Base-by-base conservation (phyloP, 306 rosid genomes). In the Neltuma alba region DNA sequence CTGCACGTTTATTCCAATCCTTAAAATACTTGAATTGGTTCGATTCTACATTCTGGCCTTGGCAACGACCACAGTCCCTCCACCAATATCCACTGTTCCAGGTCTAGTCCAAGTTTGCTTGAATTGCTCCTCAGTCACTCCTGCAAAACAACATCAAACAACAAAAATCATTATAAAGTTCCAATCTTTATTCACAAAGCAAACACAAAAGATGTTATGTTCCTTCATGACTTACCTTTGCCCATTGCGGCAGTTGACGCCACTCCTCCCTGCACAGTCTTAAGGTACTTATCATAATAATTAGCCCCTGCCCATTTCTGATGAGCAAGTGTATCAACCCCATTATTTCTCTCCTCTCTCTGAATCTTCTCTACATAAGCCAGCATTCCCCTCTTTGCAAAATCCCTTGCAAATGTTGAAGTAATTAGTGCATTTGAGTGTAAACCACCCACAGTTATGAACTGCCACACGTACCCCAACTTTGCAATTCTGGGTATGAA, bases 171-270 rank as follows among this genome's bases (percentile, higher is more conserved):
- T 61, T 9, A 34, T 44, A 31, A 68, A 47, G 48, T 15, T 70
- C 14, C 66, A 62, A 75, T 45, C 8, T 45, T 58, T 72, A 27
- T 72, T 10, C 10, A 52, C 44, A 31, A 31, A 42, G 41, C 41
- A 37, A 37, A 37, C 9, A 50, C 57, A 25, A 4, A 37, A 30
- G 48, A 20, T 6, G 23, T 16, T 16, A 14, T 10, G 3, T 36
- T 72, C 47, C 20, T 58, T 11, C 15, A 27, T 37, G 55, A 83
- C 84, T 82, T 87, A 67, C 98, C 99, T 89, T 91, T 93, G 65
- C 98, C 99, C 99, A 95, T 95, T n/a, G 99, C 98, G 23, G 99
- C 96, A 21, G 99, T 93, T 40, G 99, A 95, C 0, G 99, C 86
- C 12, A 90, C 92, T 62, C 99, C 99, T 2, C 98, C 99, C 71